Evolutionary conservation across 148 eudicot species (phyloP).

Genomic region (Suaeda aralocaspica): DNA sequence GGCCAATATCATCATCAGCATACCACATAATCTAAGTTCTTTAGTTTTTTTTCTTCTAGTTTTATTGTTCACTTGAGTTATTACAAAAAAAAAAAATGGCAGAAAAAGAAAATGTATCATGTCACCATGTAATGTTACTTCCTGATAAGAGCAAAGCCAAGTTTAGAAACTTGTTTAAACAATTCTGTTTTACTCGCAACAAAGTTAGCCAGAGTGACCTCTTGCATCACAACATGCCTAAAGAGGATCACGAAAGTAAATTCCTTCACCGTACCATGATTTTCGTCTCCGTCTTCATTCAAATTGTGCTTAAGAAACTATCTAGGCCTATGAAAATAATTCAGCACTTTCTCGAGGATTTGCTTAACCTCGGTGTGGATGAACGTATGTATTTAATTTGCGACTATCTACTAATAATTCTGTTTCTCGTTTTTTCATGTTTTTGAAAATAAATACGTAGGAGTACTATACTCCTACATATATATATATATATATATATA

Average conservation of each 20-base stretch:
- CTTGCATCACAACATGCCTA: slow-evolving; percentile 11
- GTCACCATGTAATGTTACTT: slow-evolving; percentile 6
- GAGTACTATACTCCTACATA: no score
- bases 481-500: no score
- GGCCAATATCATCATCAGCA: no score
- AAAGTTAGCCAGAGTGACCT: slow-evolving; percentile 10
- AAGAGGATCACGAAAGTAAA: slow-evolving; percentile 25
- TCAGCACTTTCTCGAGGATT: slow-evolving; percentile 11
- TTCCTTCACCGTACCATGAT: slow-evolving; percentile 15
- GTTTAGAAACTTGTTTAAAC: background rate
- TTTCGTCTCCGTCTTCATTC: slow-evolving; percentile 18
- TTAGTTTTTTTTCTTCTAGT: no score
- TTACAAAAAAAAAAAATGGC: no score
- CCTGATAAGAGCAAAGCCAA: slow-evolving; percentile 11
- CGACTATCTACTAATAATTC: no score
- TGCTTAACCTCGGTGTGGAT: slow-evolving; percentile 15
- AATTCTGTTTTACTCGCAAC: background rate
- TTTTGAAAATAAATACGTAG: no score
- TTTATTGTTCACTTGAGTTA: no score
- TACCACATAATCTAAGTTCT: no score
- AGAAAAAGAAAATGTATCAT: background rate
- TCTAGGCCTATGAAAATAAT: background rate
- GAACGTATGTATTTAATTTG: no score
- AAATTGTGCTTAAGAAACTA: slow-evolving; percentile 1
- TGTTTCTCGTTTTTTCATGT: no score